Conservation (phyloP, 768 basidiomycete species). For the Floccularia luteovirens region DNA sequence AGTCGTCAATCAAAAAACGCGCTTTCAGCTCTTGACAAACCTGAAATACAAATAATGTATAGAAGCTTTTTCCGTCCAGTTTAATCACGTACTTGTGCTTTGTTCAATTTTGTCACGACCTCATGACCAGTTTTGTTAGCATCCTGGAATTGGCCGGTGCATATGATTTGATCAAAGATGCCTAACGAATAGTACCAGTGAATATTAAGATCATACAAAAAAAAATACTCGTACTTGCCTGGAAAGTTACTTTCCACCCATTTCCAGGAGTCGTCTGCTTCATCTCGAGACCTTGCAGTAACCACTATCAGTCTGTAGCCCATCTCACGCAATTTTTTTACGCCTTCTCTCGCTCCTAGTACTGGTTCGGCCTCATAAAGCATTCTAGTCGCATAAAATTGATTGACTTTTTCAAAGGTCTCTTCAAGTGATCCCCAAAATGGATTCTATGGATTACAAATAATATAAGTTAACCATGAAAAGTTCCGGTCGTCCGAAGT, state of each 20-base stretch:
- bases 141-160: conserved; percentile 66
- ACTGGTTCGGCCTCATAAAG: conserved; percentile 45
- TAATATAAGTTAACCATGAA: neutral
- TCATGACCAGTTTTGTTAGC: conserved; percentile 35
- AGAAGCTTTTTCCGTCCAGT: neutral
- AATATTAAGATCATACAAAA: neutral
- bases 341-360: conserved; percentile 53
- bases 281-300: conserved; percentile 58
- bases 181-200: conserved; percentile 18
- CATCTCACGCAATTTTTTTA: conserved; percentile 45
- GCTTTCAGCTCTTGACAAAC: conserved; percentile 61
- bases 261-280: conserved; percentile 50
- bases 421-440: conserved; percentile 56
- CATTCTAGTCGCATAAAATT: conserved; percentile 47
- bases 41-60: no score
- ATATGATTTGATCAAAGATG: conserved; percentile 54
- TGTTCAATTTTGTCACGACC: conserved; percentile 51
- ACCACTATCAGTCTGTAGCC: conserved; percentile 69
- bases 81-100: conserved; percentile 47
- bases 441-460: conserved; percentile 27
- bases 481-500: conserved; percentile 2
- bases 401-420: conserved; percentile 50
- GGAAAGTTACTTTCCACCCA: conserved; percentile 67
- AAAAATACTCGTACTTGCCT: conserved; percentile 24
- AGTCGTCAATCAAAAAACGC: conserved; percentile 71